Evolutionary conservation across 345 rosid species (phyloP).

Genomic region (Rhizophora mangle): DNA sequence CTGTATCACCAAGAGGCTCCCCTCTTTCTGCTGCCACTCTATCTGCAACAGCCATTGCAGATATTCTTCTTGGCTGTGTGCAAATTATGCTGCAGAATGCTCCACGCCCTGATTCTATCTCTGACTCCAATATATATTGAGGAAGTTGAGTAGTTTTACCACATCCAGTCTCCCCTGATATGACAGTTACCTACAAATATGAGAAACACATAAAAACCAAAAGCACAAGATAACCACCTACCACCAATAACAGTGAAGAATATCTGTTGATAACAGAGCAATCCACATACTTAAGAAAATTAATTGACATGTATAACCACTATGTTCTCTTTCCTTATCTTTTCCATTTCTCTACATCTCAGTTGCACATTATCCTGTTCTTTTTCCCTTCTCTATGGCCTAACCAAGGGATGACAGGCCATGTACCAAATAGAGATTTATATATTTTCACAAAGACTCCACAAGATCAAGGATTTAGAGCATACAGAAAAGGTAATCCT

Average conservation of each 20-base stretch:
- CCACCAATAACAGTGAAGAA: not conserved
- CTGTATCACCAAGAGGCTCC: constrained; percentile 96
- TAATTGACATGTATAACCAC: no score
- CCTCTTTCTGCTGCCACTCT: constrained; percentile 97
- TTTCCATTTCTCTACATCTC: not conserved
- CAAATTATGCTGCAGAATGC: constrained; percentile 95
- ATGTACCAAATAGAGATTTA: no score
- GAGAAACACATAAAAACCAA: constrained; percentile 1
- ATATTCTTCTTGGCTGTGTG: constrained; percentile 97
- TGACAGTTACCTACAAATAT: constrained; percentile 68
- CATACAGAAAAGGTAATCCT: no score
- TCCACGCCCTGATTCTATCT: constrained; percentile 98
- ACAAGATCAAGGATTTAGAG: no score
- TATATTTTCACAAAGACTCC: no score
- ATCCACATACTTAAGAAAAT: no score
- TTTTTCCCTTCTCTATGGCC: not conserved
- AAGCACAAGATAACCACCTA: not conserved
- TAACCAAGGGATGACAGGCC: no score
- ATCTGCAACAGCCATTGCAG: constrained; percentile 95
- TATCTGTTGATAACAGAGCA: no score
- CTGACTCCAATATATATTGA: constrained; percentile 89
- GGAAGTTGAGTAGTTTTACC: constrained; percentile 99
- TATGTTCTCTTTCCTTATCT: not conserved
- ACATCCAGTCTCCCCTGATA: constrained; percentile 99
- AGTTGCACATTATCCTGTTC: not conserved